Evolutionary conservation across 2,329 filamentous ascomycete genomes (phyloP).

Genomic region (Fusarium graminum): DNA sequence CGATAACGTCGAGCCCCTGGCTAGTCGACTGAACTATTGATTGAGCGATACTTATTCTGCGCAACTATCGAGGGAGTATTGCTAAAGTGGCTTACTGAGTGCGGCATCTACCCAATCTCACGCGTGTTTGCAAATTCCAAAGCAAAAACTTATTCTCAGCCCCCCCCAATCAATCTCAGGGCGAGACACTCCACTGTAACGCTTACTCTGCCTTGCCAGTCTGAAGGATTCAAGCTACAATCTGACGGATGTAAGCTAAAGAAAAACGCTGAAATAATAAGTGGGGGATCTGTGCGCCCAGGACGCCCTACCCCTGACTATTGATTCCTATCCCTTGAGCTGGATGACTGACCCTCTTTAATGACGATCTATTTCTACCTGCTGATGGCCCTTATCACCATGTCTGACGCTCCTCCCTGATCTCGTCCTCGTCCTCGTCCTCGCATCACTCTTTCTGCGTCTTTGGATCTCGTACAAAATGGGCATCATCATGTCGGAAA

Average conservation of each 20-base stretch:
- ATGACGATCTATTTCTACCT: constrained; percentile 12
- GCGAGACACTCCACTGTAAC: not conserved
- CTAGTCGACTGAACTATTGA: not conserved
- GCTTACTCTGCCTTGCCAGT: not conserved
- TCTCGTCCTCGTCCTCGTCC: not conserved
- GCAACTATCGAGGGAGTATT: not conserved
- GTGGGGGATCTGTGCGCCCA: constrained; percentile 20
- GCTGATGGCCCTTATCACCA: not conserved
- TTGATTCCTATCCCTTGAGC: constrained; percentile 17
- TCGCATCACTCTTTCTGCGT: not conserved
- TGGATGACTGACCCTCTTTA: constrained; percentile 15
- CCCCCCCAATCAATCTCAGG: not conserved
- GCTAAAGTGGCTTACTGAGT: not conserved
- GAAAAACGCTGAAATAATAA: constrained; percentile 16
- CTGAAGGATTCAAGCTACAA: not conserved
- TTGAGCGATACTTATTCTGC: not conserved
- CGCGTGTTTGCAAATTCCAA: not conserved
- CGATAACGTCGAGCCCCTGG: not conserved
- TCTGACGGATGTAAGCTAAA: not conserved
- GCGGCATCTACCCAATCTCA: not conserved
- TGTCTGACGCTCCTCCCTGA: constrained; percentile 9
- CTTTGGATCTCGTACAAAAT: not conserved
- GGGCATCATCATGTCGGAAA: constrained; percentile 26
- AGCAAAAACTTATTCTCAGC: not conserved
- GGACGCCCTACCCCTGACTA: constrained; percentile 26